Evolutionary conservation across 768 basidiomycete genomes (phyloP), one percentile per base, ranked within the genome.

Genomic region (Suillus americanus): DNA sequence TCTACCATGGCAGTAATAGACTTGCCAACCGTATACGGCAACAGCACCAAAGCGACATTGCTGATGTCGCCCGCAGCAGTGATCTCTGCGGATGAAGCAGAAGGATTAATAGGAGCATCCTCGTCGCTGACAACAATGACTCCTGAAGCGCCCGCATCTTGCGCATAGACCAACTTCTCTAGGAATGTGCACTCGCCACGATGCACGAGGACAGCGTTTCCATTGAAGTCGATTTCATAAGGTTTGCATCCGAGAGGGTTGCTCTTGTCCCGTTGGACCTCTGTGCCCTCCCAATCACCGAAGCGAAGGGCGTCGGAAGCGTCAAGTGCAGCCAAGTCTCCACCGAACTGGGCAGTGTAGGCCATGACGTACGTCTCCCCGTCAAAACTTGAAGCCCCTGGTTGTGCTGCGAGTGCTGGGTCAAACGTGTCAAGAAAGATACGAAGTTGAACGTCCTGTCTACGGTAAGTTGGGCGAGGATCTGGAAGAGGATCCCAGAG

Each of bases 161-260:
- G 82, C 5, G 95, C 95, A 53, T 82, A 67, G 14, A 86, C 59
- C 18, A 96, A 81, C 78, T 99, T 99, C 68, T 92, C 85, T 16
- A 94, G 76, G 77, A 99, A 98, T 10, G 94, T 90, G 75, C 97
- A 99, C 5, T 82, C 85, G 6, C 97, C 97, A 35, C 97, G 85
- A 51, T 81, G 81, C 18, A 91, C 80, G 18, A 97, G 72, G 28
- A 95, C 73, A 5, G 86, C 81, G 50, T 81, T 84, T 56, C 83
- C 81, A 13, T 78, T 75, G 67, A 87, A 84, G 5, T 73, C 60
- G 45, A 81, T 72, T 1, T 75, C 70, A 74, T 88, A 92, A 6
- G 85, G 81, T 6, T 65, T 56, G 70, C 92, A 94, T 7, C 92
- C 93, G 16, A 80, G 76, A 0, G 66, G 62, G 70, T 94, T 93